Base-by-base conservation (phyloP, 2,329 filamentous ascomycete genomes). In the Clathrospora elynae region DNA sequence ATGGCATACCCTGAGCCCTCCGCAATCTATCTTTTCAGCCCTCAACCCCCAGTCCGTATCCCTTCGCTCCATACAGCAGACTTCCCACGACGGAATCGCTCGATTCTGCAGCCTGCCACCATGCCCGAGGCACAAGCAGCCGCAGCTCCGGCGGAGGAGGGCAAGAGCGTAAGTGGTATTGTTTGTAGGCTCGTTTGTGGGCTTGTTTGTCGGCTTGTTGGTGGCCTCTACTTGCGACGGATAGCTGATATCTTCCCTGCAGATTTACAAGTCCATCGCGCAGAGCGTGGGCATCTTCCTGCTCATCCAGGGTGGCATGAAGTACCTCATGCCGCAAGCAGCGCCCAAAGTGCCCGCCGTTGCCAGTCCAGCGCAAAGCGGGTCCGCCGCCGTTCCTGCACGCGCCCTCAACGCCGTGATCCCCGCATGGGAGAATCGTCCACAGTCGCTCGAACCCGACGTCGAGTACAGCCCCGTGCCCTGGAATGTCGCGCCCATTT, bases 401-500 rank as follows among this genome's bases (percentile, higher is more conserved):
- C 32, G 56, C 45, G 28, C 40, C 49, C 29, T 29, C 42, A 68
- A 64, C 38, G 67, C 62, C 32, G 53, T 61, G 7, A 68, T 72
- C 28, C 68, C 71, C 18, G 55, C 59, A 6, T 72, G 68, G 55
- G 58, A 63, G 24, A 51, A 66, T 35, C 62, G 70, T 23, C 69
- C 71, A 8, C 51, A 49, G 17, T 55, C 62, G 12, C 73, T 84
- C 62, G 68, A 84, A 71, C 55, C 60, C 3, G 61, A 62, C 31
- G 85, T 84, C 14, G 72, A 77, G 35, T 86, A 85, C 67, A 87
- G 79, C 58, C 69, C 72, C 1, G 72, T 89, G 12, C 90, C 90
- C 1, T 79, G 85, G 54, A 80, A 78, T 42, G 78, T 96, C 49
- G 87, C 87, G 24, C 91, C 93, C 14, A 90, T 97, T 62, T 99